Base-by-base conservation (phyloP, 768 basidiomycete species). In the Russula earlei region DNA sequence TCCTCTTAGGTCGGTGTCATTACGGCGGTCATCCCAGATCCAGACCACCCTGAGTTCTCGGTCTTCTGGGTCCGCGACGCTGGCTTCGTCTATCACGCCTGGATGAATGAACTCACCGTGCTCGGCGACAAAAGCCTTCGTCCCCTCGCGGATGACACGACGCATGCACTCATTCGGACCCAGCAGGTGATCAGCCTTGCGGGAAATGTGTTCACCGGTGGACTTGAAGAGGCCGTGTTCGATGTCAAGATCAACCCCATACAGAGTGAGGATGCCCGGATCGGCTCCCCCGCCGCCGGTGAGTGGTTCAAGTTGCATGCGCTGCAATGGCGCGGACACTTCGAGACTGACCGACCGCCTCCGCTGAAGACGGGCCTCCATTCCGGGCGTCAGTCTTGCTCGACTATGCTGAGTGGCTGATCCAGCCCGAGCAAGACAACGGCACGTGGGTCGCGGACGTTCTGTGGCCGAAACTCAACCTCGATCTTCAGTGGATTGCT, bases 61-160 rank as follows among this genome's bases (percentile, higher is more conserved):
- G 53, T 59, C 6, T 59, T 55, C 36, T 49, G 58, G 48, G 12
- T 55, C 25, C 58, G 58, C 36, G 58, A 59, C 8, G 58, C 47
- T 0, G 40, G 47, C n/a, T 48, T 49, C 47, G 57, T 54, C 24
- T 50, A 49, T 27, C 52, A 55, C 10, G 33, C 52, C 7, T 58
- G 57, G 52, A 25, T 55, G 24, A 58, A 58, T 27, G 53, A 54
- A 27, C 57, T 54, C 15, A 54, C 47, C 8, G 47, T 54, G 6
- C 27, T 49, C 11, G 48, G 52, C 9, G 58, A 59, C 48, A 55
- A 43, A 14, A 49, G 40, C 34, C 52, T 58, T 40, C 53, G 57
- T 3, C 31, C 40, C 15, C 42, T 55, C 36, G 43, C 48, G 17
- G 58, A 54, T 29, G 57, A 59, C 29, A 14, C 49, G 33, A 42